A percentile compares a stretch with the other conserved stretches of the same genome.
Conservation (phyloP, 129 eudicot genomes). For the Saposhnikovia divaricata region DNA sequence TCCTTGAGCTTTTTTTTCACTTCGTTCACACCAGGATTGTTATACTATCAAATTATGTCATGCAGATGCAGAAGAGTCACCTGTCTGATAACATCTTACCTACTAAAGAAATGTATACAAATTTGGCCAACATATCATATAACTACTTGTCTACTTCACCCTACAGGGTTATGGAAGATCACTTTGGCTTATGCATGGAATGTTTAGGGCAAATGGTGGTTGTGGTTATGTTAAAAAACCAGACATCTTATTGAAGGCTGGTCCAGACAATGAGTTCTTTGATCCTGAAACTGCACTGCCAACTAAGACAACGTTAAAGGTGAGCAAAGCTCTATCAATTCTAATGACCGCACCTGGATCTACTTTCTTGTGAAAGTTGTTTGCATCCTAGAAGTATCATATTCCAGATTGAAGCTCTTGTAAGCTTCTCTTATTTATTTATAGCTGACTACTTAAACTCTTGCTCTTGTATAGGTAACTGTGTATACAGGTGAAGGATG, state of each 20-base stretch:
- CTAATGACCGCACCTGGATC: too few species aligned
- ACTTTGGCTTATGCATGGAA: slow-evolving; percentile 92
- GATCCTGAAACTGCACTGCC: slow-evolving; percentile 45
- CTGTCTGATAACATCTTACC: background rate
- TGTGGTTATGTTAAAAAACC: slow-evolving; percentile 91
- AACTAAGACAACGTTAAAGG: slow-evolving; percentile 57
- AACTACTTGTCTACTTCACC: background rate
- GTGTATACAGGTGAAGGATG: slow-evolving; percentile 91
- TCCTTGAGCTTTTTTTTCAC: background rate
- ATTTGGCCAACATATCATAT: background rate
- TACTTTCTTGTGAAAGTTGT: background rate
- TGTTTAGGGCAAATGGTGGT: slow-evolving; percentile 90
- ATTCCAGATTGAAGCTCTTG: background rate
- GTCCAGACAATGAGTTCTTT: slow-evolving; percentile 36
- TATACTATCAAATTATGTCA: background rate
- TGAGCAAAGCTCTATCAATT: slow-evolving; percentile 14
- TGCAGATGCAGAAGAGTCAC: background rate
- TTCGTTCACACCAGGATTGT: background rate
- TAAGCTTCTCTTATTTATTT: background rate
- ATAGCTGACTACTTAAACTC: slow-evolving; percentile 5
- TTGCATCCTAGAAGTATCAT: background rate
- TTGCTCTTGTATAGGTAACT: slow-evolving; percentile 47
- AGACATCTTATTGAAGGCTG: slow-evolving; percentile 40
- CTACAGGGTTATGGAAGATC: slow-evolving; percentile 78
- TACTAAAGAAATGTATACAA: background rate